Conservation (phyloP, 257 asterid species). For the Eucommia ulmoides region DNA sequence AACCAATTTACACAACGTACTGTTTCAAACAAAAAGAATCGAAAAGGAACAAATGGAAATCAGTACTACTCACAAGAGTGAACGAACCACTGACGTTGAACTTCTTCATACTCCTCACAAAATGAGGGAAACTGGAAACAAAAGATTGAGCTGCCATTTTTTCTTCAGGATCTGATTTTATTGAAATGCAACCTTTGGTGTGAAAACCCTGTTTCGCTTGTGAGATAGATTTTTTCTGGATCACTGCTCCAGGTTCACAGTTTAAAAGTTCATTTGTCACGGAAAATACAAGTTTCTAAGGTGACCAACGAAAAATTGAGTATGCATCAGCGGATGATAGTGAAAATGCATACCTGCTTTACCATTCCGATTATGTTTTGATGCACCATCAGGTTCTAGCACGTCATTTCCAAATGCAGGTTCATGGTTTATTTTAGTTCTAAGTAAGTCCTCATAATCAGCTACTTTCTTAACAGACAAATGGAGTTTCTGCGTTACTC, state of each 20-base stretch:
- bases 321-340: constrained; percentile 1
- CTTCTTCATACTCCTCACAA: constrained; percentile 81
- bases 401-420: not conserved
- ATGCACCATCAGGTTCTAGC: constrained; percentile 5
- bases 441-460: constrained; percentile 2
- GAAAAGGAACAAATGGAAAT: too few relatives aligned
- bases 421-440: not conserved
- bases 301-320: too few relatives aligned
- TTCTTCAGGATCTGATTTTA: constrained; percentile 91
- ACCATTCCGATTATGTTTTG: constrained; percentile 16
- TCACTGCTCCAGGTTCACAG: constrained; percentile 27
- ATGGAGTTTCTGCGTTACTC: constrained; percentile 11
- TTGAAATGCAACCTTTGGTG: constrained; percentile 69
- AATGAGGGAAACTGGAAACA: constrained; percentile 67
- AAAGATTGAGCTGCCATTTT: constrained; percentile 77
- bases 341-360: constrained; percentile 36
- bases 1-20: too few relatives aligned
- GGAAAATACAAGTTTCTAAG: constrained; percentile 2
- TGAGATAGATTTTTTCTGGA: constrained; percentile 31
- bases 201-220: constrained; percentile 44
- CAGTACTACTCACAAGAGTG: constrained; percentile 69
- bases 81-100: constrained; percentile 81
- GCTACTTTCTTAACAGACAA: constrained; percentile 12
- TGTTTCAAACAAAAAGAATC: too few relatives aligned
- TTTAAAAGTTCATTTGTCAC: constrained; percentile 8